phyloP scores from a whole-genome alignment of 371 early-diverging fungal species.

The Rhizopus sp. region DNA sequence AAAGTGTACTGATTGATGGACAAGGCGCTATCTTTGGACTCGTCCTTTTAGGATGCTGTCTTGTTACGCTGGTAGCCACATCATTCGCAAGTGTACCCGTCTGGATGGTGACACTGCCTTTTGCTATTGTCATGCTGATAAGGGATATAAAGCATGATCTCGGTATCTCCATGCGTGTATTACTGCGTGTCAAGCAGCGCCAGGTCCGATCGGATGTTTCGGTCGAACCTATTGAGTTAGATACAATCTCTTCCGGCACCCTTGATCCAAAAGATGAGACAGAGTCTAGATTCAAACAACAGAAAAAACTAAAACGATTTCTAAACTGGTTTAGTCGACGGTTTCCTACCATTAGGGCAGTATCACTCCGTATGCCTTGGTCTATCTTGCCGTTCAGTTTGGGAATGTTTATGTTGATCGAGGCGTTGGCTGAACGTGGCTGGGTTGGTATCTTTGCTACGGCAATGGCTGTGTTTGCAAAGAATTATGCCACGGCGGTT shows the following conservation, averaged over 20 bases:
- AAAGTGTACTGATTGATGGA: constrained; percentile 54
- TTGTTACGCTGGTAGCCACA: constrained; percentile 62
- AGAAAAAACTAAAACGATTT: neutral
- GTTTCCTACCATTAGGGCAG: constrained; percentile 54
- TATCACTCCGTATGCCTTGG: constrained; percentile 73
- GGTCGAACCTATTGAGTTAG: too few relatives aligned
- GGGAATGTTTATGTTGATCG: constrained; percentile 84
- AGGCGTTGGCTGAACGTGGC: constrained; percentile 63
- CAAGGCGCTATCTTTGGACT: constrained; percentile 62
- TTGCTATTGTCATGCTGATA: constrained; percentile 53
- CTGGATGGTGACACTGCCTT: constrained; percentile 73
- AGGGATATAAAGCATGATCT: constrained; percentile 54
- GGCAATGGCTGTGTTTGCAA: constrained; percentile 56
- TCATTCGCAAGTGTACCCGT: constrained; percentile 67
- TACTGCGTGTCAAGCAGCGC: constrained; percentile 3
- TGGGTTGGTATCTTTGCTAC: constrained; percentile 74
- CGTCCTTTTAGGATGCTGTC: constrained; percentile 47
- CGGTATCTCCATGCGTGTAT: constrained; percentile 15
- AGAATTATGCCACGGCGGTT: constrained; percentile 59
- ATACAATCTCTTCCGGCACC: too few relatives aligned
- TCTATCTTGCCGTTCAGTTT: constrained; percentile 74
- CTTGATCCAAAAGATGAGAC: too few relatives aligned
- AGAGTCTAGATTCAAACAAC: too few relatives aligned
- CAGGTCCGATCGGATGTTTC: too few relatives aligned
- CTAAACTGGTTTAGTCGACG: constrained; percentile 13